Base-by-base conservation (phyloP, 129 eudicot species). In the Dittrichia graveolens region DNA sequence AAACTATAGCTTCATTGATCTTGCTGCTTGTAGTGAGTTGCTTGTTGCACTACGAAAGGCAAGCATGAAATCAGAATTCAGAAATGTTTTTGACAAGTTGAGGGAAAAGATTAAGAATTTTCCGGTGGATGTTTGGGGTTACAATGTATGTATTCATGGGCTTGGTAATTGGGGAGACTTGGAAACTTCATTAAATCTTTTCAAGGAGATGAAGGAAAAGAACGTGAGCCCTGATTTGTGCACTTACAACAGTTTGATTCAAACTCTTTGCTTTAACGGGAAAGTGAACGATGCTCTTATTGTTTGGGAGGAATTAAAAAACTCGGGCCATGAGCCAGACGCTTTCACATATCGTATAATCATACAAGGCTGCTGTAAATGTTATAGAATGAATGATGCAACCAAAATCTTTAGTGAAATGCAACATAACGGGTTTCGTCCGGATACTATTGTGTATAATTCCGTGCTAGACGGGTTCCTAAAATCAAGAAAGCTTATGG, bases 141-240 rank as follows among this genome's bases (percentile, higher is more conserved):
- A 87, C 71, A 93, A 93, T 73, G 85, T 90, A 56, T 93, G 98
- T 56, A 93, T 93, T 61, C 92, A 89, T 71, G 84, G 86, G 52
- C 85, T 93, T 56, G 98, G 96, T 41, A 82, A 85, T 79, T 93
- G 95, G 96, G 98, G 98, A 45, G 92, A 93, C 34, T 80, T 93
- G 74, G 79, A 44, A 45, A 82, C 75, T 39, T 83, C 95, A n/a
- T 75, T 93, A 66, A 67, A 79, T 60, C 87, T 93, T 52, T 93
- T 87, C 62, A 93, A 87, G 69, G 96, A 93, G 83, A 90, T 93
- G 92, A 93, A 90, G 72, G 91, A 83, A 52, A 84, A 73, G 76
- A 52, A 77, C 13, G 65, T 71, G 67, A 67, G 61, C 68, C 95
- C 96, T 9, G 98, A 93, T 73, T 79, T 93, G 75, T 90, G 96